Evolutionary conservation across 805 yeast species (phyloP), one percentile per base, ranked within the genome.

Genomic region (Starmerella khaoyaiensis): DNA sequence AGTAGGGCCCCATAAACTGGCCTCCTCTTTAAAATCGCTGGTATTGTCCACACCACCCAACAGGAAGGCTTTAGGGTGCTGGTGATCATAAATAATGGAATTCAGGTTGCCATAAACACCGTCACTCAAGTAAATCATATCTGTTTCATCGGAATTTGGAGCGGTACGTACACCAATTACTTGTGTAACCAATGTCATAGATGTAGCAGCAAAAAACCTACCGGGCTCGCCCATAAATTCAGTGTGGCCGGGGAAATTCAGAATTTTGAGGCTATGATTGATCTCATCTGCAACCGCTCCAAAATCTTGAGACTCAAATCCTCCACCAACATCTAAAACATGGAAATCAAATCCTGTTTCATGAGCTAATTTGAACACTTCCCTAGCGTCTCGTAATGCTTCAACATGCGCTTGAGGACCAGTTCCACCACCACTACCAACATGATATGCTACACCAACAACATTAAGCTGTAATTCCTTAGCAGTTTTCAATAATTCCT

Each of bases 91-190:
- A 38, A 87, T 58, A 54, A 90, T 79, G 60, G 96, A 87, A 64
- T 90, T 87, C 74, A 87, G 67, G 62, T 86, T 87, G 23, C 95
- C 95, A 57, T 87, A 87, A 25, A 86, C 84, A 28, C 98, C 98
- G 56, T 87, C 98, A 52, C 83, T 87, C 56, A 86, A 64, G 60
- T 87, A 87, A 33, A 84, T 54, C 87, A 86, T 81, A 40, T 45
- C 46, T 7, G 16, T 18, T 19, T 38, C 46, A 23, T 79, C 71
- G 31, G 63, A 54, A 42, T 62, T 58, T 21, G 54, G 53, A 4
- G 54, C 55, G 26, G 36, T 40, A 44, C 97, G 72, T 46, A 79
- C 74, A n/a, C 94, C 94, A 57, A 83, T 82, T 21, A 87, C 76
- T 54, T 79, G 74, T 16, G 81, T 65, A 1, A 84, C 94, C 50